These are phyloP conservation scores for Platanthera zijinensis DNA, from an alignment of 106 monocot genomes.

Conservation along the genomic window DNA sequence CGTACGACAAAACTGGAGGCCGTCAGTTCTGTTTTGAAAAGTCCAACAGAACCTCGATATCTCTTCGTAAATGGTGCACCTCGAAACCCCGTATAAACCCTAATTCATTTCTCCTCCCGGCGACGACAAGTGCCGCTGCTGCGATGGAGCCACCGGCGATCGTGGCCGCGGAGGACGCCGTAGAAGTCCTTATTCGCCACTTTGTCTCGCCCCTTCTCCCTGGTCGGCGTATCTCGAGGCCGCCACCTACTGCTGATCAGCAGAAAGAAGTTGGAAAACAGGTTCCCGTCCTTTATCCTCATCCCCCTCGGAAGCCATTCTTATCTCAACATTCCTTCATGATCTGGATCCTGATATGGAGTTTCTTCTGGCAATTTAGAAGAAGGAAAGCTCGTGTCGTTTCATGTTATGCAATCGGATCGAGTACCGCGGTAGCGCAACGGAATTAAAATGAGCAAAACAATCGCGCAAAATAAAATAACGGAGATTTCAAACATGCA, in stretches of 20 bases:
- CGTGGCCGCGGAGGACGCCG: neutral
- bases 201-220: neutral
- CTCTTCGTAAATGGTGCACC: neutral
- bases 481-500: too few relatives aligned
- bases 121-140: neutral
- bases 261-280: conserved; percentile 4
- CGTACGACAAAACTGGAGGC: too few relatives aligned
- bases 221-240: neutral
- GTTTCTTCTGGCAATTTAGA: too few relatives aligned
- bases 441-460: too few relatives aligned
- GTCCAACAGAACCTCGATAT: neutral
- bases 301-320: neutral
- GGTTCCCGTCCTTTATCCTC: neutral
- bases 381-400: too few relatives aligned
- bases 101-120: neutral
- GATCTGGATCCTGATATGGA: too few relatives aligned
- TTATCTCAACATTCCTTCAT: too few relatives aligned
- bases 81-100: neutral
- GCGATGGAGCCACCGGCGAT: neutral
- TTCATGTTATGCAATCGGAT: too few relatives aligned
- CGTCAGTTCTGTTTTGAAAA: too few relatives aligned
- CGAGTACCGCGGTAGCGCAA: too few relatives aligned
- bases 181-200: neutral
- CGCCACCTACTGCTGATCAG: neutral
- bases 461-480: too few relatives aligned